Base-by-base conservation (phyloP, 1,139 yeast genomes). In the Martiniozyma asiatica region DNA sequence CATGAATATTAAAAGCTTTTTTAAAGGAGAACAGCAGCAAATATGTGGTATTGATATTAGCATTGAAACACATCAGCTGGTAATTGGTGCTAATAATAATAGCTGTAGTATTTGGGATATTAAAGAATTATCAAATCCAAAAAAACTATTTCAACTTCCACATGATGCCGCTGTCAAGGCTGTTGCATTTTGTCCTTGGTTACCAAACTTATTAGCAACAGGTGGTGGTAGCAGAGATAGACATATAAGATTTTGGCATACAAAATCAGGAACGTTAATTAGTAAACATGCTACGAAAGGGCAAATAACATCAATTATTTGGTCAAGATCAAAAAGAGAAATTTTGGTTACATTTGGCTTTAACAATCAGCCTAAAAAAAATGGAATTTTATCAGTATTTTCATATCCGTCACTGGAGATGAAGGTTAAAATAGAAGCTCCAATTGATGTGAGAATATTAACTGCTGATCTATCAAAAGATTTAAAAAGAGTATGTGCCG, bases 121-220 rank as follows among this genome's bases (percentile, higher is more conserved):
- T 7, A 35, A 55, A 1, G 53, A 63, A 33, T 39, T 56, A 6
- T 29, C 35, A 1, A 35, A 42, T 0, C 82, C 85, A 0, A 45
- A 34, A n/a, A 41, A 68, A 30, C 55, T 55, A 35, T 66, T 60
- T 44, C 45, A 51, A 4, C 54, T 80, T 20, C 67, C 64, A 2
- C 93, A 80, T 46, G 62, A 63, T 25, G 92, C 93, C 0, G 93
- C 93, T 0, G 85, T 80, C 1, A 80, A 80, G 50, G 92, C 92
- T 0, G 61, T 80, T 37, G 72, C 82, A 15, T 80, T 75, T 59
- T 79, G 92, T 50, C 93, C 93, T 0, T 77, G 78, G 72, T 77
- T 80, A 38, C 69, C 67, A 31, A 68, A 77, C 25, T 52, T 80
- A 17, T 54, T 80, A 32, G 92, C 84, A 7, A 79, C 92, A 0